Percentiles rank a stretch among this genome's conserved stretches.
These are phyloP conservation scores for Ceratobasidium sp. DNA, from an alignment of 1,284 basidiomycete species.

Conservation along the genomic window DNA sequence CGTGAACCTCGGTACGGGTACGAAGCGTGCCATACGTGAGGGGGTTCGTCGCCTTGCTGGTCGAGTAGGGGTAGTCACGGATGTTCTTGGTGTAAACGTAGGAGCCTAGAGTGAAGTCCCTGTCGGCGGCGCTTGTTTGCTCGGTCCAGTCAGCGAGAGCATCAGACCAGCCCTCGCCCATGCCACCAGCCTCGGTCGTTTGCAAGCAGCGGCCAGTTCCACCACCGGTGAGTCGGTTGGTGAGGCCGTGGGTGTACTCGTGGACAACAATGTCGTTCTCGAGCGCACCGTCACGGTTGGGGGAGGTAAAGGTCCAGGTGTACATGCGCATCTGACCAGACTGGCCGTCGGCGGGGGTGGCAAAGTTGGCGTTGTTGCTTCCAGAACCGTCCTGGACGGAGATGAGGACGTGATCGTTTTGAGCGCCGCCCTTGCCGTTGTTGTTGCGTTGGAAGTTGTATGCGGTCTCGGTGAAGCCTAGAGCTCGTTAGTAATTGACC, in stretches of 20 bases:
- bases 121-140: constrained; percentile 31
- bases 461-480: constrained; percentile 38
- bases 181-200: constrained; percentile 31
- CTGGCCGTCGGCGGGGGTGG: constrained; percentile 34
- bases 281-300: constrained; percentile 38
- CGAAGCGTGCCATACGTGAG: constrained; percentile 27
- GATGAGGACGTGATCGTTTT: constrained; percentile 38
- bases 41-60: constrained; percentile 33
- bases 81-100: constrained; percentile 2
- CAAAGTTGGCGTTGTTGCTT: constrained; percentile 40
- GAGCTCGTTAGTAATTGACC: not conserved
- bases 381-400: constrained; percentile 39
- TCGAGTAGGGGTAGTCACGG: constrained; percentile 33
- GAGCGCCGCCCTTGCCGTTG: constrained; percentile 37
- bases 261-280: constrained; percentile 37
- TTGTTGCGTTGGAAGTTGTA: constrained; percentile 43
- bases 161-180: constrained; percentile 40
- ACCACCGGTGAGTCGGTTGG: constrained; percentile 35
- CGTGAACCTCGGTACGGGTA: constrained; percentile 30
- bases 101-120: constrained; percentile 36
- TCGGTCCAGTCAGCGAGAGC: constrained; percentile 37
- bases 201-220: constrained; percentile 13
- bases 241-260: constrained; percentile 37
- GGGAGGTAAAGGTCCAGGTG: constrained; percentile 35
- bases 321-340: constrained; percentile 37